Evolutionary conservation across 2,329 filamentous ascomycete species (phyloP), one percentile per base, ranked within the genome.

Genomic region (Hymenoscyphus linearis): DNA sequence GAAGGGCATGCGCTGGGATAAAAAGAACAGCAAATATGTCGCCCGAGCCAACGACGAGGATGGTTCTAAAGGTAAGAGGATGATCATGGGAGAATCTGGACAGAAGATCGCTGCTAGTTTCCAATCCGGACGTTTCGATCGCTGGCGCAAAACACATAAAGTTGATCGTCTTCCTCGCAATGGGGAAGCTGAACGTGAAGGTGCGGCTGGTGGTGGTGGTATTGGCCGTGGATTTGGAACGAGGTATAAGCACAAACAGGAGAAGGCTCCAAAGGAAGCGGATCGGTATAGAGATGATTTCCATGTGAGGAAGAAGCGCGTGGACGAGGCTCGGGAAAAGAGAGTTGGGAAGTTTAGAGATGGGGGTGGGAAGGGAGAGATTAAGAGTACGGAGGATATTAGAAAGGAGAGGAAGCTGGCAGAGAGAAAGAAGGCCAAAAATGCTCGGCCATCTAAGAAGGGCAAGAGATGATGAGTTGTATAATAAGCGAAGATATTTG

Each of bases 21-120:
- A 96, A 79, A 96, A 96, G 76, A 85, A 86, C 71, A 96, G 90
- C 77, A 98, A 97, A 77, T 99, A 98, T 77, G 93, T 99, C 37
- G 82, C 90, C 13, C 85, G 90, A 37, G 86, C 86, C 69, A 98
- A 99, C 80, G 95, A 99, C 77, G 90, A 96, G 69, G 96, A 99
- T 77, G 95, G 95, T 44, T 96, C 85, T 69, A 88, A 87, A 72
- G 83, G 83, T 55, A 74, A 77, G 62, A 83, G 82, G 72, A 87
- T 97, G 78, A 88, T 97, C 60, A 83, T 85, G 65, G 93, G 95
- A 70, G 95, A 99, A 78, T 91, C 86, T 71, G 95, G 95, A 59
- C 91, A 93, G 79, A 98, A 97, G 80, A 97, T 99, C 69, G 91
- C 95, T 1, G 92, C 95, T 53, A 89, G 83, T 63, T 98, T 99